phyloP scores from a whole-genome alignment of 345 rosid genomes.

The Melaleuca alternifolia region DNA sequence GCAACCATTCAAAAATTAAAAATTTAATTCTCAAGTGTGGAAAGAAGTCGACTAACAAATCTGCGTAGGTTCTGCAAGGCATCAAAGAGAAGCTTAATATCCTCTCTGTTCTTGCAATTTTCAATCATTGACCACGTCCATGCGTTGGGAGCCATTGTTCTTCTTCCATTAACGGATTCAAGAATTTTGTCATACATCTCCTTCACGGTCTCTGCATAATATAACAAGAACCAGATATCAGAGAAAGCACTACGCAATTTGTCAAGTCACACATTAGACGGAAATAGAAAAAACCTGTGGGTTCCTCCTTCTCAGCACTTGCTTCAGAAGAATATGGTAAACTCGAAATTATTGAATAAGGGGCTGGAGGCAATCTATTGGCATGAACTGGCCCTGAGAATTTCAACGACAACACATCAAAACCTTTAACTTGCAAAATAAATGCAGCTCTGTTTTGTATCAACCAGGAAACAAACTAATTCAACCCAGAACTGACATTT shows the following conservation, averaged over 20 bases:
- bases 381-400: slow-evolving; percentile 8
- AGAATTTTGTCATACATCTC: slow-evolving; percentile 53
- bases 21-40: not conserved
- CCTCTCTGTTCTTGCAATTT: slow-evolving; percentile 53
- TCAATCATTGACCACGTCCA: slow-evolving; percentile 76
- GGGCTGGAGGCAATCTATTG: slow-evolving; percentile 2
- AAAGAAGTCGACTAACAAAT: slow-evolving; percentile 49
- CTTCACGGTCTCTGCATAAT: slow-evolving; percentile 56
- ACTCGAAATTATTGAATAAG: slow-evolving; percentile 3
- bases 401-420: not conserved
- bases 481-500: not conserved
- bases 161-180: slow-evolving; percentile 44
- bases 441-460: not conserved
- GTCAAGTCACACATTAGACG: not conserved
- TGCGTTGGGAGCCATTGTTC: slow-evolving; percentile 74
- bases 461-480: not conserved
- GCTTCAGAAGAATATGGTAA: slow-evolving; percentile 28
- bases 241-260: not conserved
- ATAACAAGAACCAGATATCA: not conserved
- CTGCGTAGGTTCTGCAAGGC: slow-evolving; percentile 52
- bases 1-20: not conserved
- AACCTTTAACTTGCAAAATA: not conserved
- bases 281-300: slow-evolving; percentile 31
- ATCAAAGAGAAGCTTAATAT: slow-evolving; percentile 60
- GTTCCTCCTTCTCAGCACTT: slow-evolving; percentile 4